Evolutionary conservation across 2,329 filamentous ascomycete species (phyloP).

Genomic region (Xylaria sp.): DNA sequence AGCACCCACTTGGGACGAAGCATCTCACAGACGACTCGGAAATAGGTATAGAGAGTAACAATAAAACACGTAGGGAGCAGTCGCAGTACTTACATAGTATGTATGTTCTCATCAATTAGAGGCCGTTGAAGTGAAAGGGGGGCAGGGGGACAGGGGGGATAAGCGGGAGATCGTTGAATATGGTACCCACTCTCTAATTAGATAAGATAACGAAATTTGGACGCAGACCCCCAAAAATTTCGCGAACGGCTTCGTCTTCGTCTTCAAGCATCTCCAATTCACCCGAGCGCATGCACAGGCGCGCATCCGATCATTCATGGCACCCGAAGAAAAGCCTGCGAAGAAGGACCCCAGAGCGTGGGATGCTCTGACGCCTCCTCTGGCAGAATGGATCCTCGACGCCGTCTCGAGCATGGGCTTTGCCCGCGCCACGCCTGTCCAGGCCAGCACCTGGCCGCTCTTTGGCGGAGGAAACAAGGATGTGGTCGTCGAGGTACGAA

Average conservation of each 20-base stretch:
- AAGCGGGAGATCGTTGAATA: no score
- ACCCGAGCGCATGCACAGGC: constrained; percentile 1
- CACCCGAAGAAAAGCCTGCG: constrained; percentile 36
- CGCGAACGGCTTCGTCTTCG: background rate
- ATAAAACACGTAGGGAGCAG: no score
- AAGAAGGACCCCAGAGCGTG: constrained; percentile 60
- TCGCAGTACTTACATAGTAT: no score
- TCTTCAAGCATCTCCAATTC: background rate
- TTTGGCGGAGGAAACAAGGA: constrained; percentile 60
- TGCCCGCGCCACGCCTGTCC: constrained; percentile 87
- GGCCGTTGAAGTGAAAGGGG: no score
- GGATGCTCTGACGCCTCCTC: constrained; percentile 68
- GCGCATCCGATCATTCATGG: constrained; percentile 36
- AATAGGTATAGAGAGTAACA: no score
- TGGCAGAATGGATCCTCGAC: constrained; percentile 84
- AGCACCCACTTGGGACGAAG: background rate
- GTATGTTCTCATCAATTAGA: no score
- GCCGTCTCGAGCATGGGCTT: constrained; percentile 86
- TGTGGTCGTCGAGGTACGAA: constrained; percentile 31
- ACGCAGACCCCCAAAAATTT: background rate
- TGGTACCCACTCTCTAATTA: background rate
- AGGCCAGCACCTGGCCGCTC: constrained; percentile 85
- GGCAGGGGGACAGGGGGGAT: no score
- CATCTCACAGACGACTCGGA: no score
- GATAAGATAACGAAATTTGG: background rate